Evolutionary conservation across 2,329 filamentous ascomycete genomes (phyloP), one percentile per base, ranked within the genome.

Genomic region (Sporothrix brasiliensis): DNA sequence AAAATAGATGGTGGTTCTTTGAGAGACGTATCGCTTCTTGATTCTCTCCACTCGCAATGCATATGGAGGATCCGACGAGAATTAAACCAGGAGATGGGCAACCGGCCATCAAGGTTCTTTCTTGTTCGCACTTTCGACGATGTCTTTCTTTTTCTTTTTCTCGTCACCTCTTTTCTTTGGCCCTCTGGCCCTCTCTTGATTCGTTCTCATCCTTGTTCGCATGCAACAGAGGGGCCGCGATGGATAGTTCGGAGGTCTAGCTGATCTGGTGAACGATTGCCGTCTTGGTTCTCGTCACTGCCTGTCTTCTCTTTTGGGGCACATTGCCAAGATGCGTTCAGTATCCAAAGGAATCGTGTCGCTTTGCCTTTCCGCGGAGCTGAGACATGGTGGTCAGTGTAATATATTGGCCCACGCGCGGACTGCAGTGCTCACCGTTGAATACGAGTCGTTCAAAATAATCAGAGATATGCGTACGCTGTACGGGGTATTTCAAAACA

Each of bases 71-170:
- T 44, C 30, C 39, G 50, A n/a, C 13, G 19, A 52, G 44, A 49
- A 39, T 52, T 52, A 56, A 71, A 67, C 65, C 58, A 60, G 50
- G 56, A 21, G 9, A 52, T 53, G 44, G 9, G 44, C 30, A 39
- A 1, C n/a, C n/a, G 49, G 39, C 63, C 63, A 67, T 67, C 63
- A 67, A 53, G 63, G 63, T 67, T 41, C 63, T 53, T 67, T 41
- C 63, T 53, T 24, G 63, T 41, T 39, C n/a, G 47, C 47, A 39
- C 49, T 53, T 53, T 53, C 14, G 30, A n/a, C 14, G 30, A n/a
- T n/a, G 41, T 9, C 21, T 27, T 53, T 52, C n/a, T 24, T 49
- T 34, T 19, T 14, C n/a, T 34, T 27, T 21, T 24, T 19, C 21
- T 11, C 27, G 14, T 39, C 16, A 14, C 53, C 16, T 44, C 44